Evolutionary conservation across 2,329 filamentous ascomycete genomes (phyloP).

Genomic region (Colletotrichum scovillei): DNA sequence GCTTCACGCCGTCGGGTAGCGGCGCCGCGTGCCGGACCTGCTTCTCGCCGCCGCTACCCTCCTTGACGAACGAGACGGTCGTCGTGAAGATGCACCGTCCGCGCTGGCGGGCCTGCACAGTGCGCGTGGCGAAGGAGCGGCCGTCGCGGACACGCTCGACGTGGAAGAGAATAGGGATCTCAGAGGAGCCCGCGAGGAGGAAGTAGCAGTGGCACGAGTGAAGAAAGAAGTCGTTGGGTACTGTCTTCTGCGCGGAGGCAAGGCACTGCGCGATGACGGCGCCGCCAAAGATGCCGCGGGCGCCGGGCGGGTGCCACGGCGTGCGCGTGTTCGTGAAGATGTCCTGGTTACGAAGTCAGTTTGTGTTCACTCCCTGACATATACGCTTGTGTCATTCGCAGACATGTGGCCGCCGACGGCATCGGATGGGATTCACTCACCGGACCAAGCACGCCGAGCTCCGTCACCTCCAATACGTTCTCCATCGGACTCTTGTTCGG

Average conservation of each 20-base stretch:
- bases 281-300: conserved; percentile 93
- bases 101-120: conserved; percentile 92
- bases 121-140: conserved; percentile 88
- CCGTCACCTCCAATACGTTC: conserved; percentile 88
- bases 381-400: background rate
- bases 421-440: conserved; percentile 57
- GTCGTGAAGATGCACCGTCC: conserved; percentile 95
- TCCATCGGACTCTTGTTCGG: conserved; percentile 83
- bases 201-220: conserved; percentile 99
- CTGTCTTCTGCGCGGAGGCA: conserved; percentile 87
- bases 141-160: conserved; percentile 95
- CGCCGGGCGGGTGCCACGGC: conserved; percentile 91
- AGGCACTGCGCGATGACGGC: conserved; percentile 94
- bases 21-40: conserved; percentile 74
- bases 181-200: conserved; percentile 86
- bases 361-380: background rate
- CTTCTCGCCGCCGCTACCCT: conserved; percentile 63
- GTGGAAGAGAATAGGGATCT: conserved; percentile 91
- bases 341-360: conserved; percentile 66
- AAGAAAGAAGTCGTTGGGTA: conserved; percentile 81
- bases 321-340: conserved; percentile 95
- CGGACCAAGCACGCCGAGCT: conserved; percentile 79
- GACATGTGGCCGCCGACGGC: background rate
- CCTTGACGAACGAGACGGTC: conserved; percentile 87
- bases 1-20: conserved; percentile 60